These are phyloP conservation scores for Sequoiadendron giganteum DNA, from an alignment of 75 land plant genomes.

Conservation along the genomic window DNA sequence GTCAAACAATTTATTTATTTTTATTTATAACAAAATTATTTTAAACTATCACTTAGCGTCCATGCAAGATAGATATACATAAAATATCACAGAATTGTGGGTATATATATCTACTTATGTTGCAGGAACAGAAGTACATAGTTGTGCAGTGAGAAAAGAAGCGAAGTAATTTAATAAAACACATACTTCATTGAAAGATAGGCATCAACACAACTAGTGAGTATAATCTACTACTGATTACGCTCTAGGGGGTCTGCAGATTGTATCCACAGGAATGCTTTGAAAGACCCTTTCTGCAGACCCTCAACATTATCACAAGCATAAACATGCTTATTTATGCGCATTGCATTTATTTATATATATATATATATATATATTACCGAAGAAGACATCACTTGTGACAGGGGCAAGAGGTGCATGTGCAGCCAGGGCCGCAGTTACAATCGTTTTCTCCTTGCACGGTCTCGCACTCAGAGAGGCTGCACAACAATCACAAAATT, in stretches of 20 bases:
- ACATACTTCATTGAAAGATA: not conserved
- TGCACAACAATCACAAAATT: not conserved
- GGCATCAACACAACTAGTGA: not conserved
- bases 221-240: not conserved
- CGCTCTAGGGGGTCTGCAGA: not conserved
- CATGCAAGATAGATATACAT: too few species aligned
- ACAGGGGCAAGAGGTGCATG: not conserved
- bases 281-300: not conserved
- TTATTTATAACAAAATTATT: too few species aligned
- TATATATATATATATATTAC: too few species aligned
- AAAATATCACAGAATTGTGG: too few species aligned
- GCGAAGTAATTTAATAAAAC: not conserved
- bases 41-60: too few species aligned
- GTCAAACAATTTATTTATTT: too few species aligned
- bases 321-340: not conserved
- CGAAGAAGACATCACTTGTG: not conserved
- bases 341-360: not conserved
- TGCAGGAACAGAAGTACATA: too few species aligned
- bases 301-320: not conserved
- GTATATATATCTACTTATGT: too few species aligned
- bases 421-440: not conserved
- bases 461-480: not conserved
- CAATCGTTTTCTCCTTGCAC: not conserved
- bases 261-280: too few species aligned
- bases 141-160: not conserved